These are phyloP conservation scores for Wickerhamiella dianesei DNA, from an alignment of 805 yeast genomes.

Conservation along the genomic window DNA sequence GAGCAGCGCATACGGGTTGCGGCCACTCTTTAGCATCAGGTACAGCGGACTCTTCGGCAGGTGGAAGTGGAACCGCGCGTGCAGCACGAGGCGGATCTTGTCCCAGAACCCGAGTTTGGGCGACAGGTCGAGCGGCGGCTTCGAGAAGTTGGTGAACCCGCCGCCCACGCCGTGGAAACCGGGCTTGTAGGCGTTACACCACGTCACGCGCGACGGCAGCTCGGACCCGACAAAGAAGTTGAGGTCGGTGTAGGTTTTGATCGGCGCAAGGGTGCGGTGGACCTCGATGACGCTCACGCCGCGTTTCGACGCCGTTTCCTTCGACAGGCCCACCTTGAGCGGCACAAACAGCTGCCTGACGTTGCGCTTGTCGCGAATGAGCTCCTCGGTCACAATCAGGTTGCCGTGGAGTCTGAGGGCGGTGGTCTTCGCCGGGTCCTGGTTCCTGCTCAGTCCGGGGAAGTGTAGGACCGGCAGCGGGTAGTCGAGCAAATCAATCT, in stretches of 20 bases:
- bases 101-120: constrained; percentile 87
- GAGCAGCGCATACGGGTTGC: constrained; percentile 63
- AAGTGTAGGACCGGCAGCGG: constrained; percentile 72
- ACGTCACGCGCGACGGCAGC: constrained; percentile 51
- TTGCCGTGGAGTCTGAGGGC: constrained; percentile 42
- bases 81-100: constrained; percentile 60
- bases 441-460: constrained; percentile 36
- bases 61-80: constrained; percentile 48
- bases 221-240: constrained; percentile 41
- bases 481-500: constrained; percentile 47
- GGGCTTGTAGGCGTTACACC: constrained; percentile 80
- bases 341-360: constrained; percentile 52
- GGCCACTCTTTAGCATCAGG: constrained; percentile 45
- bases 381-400: constrained; percentile 53
- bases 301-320: constrained; percentile 29
- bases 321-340: constrained; percentile 32
- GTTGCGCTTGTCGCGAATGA: constrained; percentile 36
- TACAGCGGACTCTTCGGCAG: constrained; percentile 36
- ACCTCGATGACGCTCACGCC: constrained; percentile 41
- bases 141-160: constrained; percentile 69
- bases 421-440: constrained; percentile 19
- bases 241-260: constrained; percentile 56
- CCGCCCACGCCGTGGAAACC: constrained; percentile 69
- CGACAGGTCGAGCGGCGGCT: constrained; percentile 83
- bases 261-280: constrained; percentile 62